Evolutionary conservation across 148 eudicot genomes (phyloP).

Genomic region (Vaccinium darrowii): DNA sequence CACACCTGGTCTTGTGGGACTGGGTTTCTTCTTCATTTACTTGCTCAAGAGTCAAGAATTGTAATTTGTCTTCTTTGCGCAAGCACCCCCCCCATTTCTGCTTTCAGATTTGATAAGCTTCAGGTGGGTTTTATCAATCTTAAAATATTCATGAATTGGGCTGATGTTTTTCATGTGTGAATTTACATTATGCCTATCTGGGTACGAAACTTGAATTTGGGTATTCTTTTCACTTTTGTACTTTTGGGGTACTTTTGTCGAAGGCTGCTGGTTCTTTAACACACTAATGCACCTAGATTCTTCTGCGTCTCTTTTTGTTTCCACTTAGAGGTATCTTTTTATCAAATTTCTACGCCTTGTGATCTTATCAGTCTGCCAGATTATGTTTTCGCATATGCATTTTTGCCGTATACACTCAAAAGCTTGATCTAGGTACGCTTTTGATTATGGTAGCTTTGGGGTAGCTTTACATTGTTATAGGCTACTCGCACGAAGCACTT

Average conservation of each 20-base stretch:
- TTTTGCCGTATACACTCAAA: not conserved
- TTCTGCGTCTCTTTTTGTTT: not conserved
- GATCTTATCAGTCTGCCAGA: not conserved
- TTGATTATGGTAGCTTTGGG: not conserved
- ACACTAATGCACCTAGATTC: not conserved
- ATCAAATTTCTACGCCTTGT: not conserved
- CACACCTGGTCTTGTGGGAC: not conserved
- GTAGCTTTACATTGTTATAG: not conserved
- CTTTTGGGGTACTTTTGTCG: not conserved
- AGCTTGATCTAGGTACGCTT: not conserved
- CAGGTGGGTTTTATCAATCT: slow-evolving; percentile 5
- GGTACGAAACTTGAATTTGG: not conserved
- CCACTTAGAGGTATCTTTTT: not conserved
- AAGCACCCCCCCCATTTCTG: not conserved
- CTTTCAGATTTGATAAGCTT: slow-evolving; percentile 11
- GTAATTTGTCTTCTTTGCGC: not conserved
- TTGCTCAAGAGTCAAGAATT: not conserved
- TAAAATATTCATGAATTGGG: not conserved
- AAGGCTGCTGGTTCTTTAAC: not conserved
- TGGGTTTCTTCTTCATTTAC: not conserved
- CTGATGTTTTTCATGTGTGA: not conserved
- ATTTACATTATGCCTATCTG: not conserved
- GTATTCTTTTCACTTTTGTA: not conserved
- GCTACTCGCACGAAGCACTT: not conserved
- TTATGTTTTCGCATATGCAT: not conserved